Conservation (phyloP, 345 rosid genomes). For the Cardamine occulta region DNA sequence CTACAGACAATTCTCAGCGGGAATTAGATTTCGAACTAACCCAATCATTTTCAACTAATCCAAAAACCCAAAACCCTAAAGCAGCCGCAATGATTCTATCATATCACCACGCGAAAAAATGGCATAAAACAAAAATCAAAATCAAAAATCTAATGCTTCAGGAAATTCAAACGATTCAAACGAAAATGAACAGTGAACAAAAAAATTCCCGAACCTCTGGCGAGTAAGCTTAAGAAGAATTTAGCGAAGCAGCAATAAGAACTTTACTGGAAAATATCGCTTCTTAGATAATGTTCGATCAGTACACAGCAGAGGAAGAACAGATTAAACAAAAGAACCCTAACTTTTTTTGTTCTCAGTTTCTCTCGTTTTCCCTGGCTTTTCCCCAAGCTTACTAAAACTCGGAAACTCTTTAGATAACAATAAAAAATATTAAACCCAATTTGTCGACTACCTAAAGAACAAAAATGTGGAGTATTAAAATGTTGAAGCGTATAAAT, state of each 20-base stretch:
- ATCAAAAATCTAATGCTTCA: neutral
- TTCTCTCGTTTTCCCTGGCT: slow-evolving; percentile 21
- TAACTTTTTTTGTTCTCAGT: slow-evolving; percentile 11
- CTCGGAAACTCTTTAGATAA: slow-evolving; percentile 4
- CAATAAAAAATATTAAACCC: neutral
- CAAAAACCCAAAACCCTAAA: slow-evolving; percentile 26
- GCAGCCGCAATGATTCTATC: neutral
- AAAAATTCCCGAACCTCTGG: neutral
- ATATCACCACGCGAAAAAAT: neutral
- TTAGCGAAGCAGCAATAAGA: neutral
- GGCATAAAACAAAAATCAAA: neutral
- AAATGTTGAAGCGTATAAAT: neutral
- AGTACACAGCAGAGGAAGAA: neutral
- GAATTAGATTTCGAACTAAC: slow-evolving; percentile 10
- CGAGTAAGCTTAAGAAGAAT: neutral
- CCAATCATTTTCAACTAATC: slow-evolving; percentile 12
- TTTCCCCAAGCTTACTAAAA: neutral
- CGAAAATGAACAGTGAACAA: neutral
- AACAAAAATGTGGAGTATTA: neutral
- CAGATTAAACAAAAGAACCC: slow-evolving; percentile 21
- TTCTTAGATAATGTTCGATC: slow-evolving; percentile 22
- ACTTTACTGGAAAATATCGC: neutral
- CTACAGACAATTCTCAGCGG: neutral
- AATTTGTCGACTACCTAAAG: slow-evolving; percentile 28
- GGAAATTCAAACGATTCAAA: neutral